Conservation (phyloP, 345 rosid genomes). For the Linum usitatissimum region DNA sequence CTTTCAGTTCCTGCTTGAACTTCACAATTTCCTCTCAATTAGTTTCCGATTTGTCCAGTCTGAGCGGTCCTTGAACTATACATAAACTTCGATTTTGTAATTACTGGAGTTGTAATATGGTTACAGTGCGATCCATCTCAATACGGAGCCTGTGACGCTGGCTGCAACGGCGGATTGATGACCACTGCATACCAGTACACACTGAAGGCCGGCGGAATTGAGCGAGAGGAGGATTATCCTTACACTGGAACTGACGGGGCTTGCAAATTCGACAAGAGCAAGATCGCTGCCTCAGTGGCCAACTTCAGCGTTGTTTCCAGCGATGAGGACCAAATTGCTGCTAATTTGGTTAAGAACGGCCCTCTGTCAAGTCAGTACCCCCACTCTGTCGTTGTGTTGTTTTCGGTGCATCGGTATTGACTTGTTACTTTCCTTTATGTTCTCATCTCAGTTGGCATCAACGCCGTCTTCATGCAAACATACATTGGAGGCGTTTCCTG, state of each 20-base stretch:
- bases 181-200: conserved; percentile 4
- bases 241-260: conserved; percentile 7
- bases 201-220: conserved; percentile 7
- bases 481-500: background rate
- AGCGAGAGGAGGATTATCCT: conserved; percentile 7
- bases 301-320: conserved; percentile 6
- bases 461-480: background rate
- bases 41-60: background rate
- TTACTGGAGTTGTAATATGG: background rate
- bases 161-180: conserved; percentile 10
- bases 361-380: conserved; percentile 4
- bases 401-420: background rate
- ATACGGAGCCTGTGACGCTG: conserved; percentile 7
- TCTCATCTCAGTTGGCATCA: background rate
- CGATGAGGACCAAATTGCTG: conserved; percentile 9
- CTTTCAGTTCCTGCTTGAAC: no score
- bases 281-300: conserved; percentile 1
- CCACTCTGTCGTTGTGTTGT: background rate
- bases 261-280: conserved; percentile 9
- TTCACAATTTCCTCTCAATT: background rate
- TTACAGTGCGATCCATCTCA: conserved; percentile 5
- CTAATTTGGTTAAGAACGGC: conserved; percentile 7
- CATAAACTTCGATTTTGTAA: no score
- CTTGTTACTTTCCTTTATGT: background rate
- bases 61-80: background rate